Base-by-base conservation (phyloP, 2,329 filamentous ascomycete species). In the Aspergillus sp. region DNA sequence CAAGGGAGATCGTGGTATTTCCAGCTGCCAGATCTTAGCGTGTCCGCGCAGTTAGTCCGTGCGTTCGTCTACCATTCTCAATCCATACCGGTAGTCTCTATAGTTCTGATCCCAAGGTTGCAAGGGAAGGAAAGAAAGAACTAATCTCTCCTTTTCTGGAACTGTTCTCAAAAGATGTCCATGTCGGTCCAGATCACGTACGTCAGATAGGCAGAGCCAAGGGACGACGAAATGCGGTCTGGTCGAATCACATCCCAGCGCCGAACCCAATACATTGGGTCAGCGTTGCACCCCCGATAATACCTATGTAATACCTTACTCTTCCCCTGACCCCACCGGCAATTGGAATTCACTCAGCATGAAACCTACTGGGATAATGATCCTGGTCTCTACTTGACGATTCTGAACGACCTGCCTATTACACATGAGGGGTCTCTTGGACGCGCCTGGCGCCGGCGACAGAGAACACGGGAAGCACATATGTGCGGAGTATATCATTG, bases 221-320 rank as follows among this genome's bases (percentile, higher is more conserved):
- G 40, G 40, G 17, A 19, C n/a, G 40, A 42, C 9, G 4, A 9
- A 5, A 5, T 5, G 5, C 4, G 16, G 2, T 30, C n/a, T 20
- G 26, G 14, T 13, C 45, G 26, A 47, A 47, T 47, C 45, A 36
- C 17, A 3, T 13, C 16, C 26, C 20, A 10, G 26, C 45, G n/a
- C n/a, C 19, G 30, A 47, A 47, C 45, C 45, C 45, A 47, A 50
- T 42, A 48, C 52, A 49, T 36, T 49, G 45, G 47, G 20, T 44
- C 38, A 17, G n/a, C 20, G 38, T 22, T 42, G 38, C 38, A 42
- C 16, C 38, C 1, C 38, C 3, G 11, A 13, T n/a, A 7, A 35
- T 13, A 13, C 33, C 11, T 13, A n/a, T 6, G 6, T 2, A 35
- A 35, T 22, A 22, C 22, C 22, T 22, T 22, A 6, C 22, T 4